Evolutionary conservation across 768 basidiomycete genomes (phyloP).

Genomic region (Kwoniella mangroviensis): DNA sequence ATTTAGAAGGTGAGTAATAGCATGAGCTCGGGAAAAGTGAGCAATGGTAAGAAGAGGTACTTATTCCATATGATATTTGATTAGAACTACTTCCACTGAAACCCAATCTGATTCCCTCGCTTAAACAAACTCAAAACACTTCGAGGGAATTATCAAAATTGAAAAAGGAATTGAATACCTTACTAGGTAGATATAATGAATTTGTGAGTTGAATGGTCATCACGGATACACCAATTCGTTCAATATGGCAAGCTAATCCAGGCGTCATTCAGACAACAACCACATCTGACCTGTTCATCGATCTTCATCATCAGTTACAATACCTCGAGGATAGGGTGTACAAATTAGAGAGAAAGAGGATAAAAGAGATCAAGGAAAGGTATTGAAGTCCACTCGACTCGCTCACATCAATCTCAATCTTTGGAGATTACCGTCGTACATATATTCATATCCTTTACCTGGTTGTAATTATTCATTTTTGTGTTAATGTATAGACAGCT

Average conservation of each 20-base stretch:
- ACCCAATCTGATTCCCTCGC: slow-evolving; percentile 10
- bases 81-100: slow-evolving; percentile 38
- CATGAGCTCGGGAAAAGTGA: background rate
- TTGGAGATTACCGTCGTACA: too few relatives aligned
- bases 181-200: slow-evolving; percentile 42
- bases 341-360: slow-evolving; percentile 31
- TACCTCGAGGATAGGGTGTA: slow-evolving; percentile 40
- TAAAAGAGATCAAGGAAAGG: slow-evolving; percentile 33
- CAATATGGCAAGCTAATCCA: too few relatives aligned
- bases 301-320: slow-evolving; percentile 43
- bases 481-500: too few relatives aligned
- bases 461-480: too few relatives aligned
- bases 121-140: slow-evolving; percentile 3
- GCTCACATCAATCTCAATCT: too few relatives aligned
- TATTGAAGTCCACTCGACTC: slow-evolving; percentile 23
- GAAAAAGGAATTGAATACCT: slow-evolving; percentile 27
- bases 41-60: background rate
- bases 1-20: slow-evolving; percentile 38
- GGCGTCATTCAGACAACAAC: slow-evolving; percentile 32
- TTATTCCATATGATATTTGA: background rate
- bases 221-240: background rate
- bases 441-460: too few relatives aligned
- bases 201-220: slow-evolving; percentile 37
- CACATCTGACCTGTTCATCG: slow-evolving; percentile 45
- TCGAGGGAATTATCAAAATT: slow-evolving; percentile 21